A percentile compares a stretch with the other conserved stretches of the same genome.
Evolutionary conservation across 2,329 filamentous ascomycete genomes (phyloP).

Genomic region (Sphaerulina vaccinii): DNA sequence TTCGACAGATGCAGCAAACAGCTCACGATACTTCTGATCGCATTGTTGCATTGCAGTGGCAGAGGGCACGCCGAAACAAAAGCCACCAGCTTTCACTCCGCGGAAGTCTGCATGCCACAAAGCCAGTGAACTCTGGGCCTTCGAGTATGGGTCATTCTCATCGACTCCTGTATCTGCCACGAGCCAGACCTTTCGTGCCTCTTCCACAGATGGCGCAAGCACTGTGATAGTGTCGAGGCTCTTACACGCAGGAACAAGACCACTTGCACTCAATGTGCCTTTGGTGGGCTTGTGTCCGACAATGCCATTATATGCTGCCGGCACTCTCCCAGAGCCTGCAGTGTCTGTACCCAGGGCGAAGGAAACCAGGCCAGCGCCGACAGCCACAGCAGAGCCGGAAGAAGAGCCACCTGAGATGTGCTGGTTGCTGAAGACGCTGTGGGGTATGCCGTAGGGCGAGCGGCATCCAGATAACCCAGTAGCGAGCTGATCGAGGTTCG

Average conservation of each 20-base stretch:
- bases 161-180: conserved; percentile 50
- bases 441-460: conserved; percentile 57
- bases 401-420: conserved; percentile 59
- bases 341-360: conserved; percentile 60
- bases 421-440: conserved; percentile 52
- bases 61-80: conserved; percentile 53
- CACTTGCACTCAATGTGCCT: conserved; percentile 51
- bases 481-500: conserved; percentile 62
- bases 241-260: conserved; percentile 56
- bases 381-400: conserved; percentile 56
- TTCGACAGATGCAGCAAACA: conserved; percentile 47
- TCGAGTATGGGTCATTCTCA: conserved; percentile 53
- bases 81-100: conserved; percentile 40
- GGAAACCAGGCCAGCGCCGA: conserved; percentile 53
- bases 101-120: conserved; percentile 37
- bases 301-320: conserved; percentile 55
- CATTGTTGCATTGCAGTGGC: conserved; percentile 45
- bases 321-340: conserved; percentile 55
- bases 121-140: conserved; percentile 38
- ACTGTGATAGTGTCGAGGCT: conserved; percentile 60
- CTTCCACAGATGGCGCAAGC: conserved; percentile 50
- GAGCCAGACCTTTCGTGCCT: conserved; percentile 52
- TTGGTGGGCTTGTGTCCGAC: conserved; percentile 53
- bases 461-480: conserved; percentile 61
- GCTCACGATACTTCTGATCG: conserved; percentile 41